These are phyloP conservation scores for Nakaseomyces delphensis DNA, from an alignment of 1,139 yeast species.

Conservation along the genomic window DNA sequence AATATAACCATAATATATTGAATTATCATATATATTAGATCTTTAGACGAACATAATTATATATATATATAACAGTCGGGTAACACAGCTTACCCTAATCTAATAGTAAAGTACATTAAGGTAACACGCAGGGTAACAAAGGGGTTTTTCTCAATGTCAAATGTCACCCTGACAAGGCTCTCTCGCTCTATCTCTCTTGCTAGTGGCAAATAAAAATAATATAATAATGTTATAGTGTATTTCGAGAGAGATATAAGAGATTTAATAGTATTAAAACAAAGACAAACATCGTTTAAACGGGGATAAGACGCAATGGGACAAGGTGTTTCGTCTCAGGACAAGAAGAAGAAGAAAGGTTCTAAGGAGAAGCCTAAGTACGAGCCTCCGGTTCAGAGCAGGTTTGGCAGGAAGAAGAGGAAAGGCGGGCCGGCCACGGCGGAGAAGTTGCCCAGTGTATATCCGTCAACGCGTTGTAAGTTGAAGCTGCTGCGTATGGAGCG, in stretches of 20 bases:
- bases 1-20: no score
- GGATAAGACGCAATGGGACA: slow-evolving; percentile 62
- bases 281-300: not conserved
- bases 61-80: no score
- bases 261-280: not conserved
- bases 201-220: not conserved
- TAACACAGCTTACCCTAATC: no score
- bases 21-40: no score
- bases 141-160: no score
- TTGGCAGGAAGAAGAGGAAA: slow-evolving; percentile 66
- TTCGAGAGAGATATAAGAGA: not conserved
- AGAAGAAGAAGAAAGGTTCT: slow-evolving; percentile 65
- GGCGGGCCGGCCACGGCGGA: slow-evolving; percentile 88
- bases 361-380: slow-evolving; percentile 90
- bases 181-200: no score
- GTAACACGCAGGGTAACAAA: not conserved
- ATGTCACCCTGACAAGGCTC: no score
- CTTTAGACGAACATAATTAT: no score
- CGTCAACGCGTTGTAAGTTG: slow-evolving; percentile 88
- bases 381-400: slow-evolving; percentile 93
- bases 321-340: slow-evolving; percentile 70
- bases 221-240: not conserved
- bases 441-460: slow-evolving; percentile 80
- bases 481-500: slow-evolving; percentile 88
- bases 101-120: no score